These are phyloP conservation scores for Bacidia gigantensis DNA, from an alignment of 495 filamentous ascomycete species.

Conservation along the genomic window DNA sequence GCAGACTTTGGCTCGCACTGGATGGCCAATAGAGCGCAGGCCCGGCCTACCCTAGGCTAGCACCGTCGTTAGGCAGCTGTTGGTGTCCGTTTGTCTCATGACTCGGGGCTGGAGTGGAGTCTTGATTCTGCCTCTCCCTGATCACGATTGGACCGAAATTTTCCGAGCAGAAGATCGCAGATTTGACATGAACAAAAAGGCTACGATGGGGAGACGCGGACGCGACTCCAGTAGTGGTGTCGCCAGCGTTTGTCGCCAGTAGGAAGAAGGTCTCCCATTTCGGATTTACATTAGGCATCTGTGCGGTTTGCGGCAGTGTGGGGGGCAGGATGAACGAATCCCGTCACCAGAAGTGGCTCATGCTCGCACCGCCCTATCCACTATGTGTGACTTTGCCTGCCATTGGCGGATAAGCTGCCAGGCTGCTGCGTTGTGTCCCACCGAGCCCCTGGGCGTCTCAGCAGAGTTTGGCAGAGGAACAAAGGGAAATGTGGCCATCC, in stretches of 20 bases:
- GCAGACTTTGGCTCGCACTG: background rate
- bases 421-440: background rate
- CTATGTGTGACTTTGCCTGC: background rate
- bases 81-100: conserved; percentile 2
- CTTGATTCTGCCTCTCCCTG: background rate
- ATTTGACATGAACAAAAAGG: background rate
- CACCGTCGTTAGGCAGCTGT: background rate
- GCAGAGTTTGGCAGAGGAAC: background rate
- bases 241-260: conserved; percentile 1
- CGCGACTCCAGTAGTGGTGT: background rate
- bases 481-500: background rate
- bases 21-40: background rate
- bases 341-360: background rate
- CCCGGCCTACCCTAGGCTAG: background rate
- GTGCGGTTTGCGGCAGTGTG: background rate
- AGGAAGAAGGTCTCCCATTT: background rate
- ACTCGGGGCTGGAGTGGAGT: background rate
- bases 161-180: background rate
- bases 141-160: background rate
- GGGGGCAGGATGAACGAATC: no score
- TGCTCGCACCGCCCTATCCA: background rate
- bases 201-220: background rate
- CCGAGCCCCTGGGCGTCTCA: background rate
- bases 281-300: background rate
- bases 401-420: background rate